A percentile compares a stretch with the other conserved stretches of the same genome.
phyloP scores from a whole-genome alignment of 225 moss, liverwort and hornwort species.

The Bryum argenteum region DNA sequence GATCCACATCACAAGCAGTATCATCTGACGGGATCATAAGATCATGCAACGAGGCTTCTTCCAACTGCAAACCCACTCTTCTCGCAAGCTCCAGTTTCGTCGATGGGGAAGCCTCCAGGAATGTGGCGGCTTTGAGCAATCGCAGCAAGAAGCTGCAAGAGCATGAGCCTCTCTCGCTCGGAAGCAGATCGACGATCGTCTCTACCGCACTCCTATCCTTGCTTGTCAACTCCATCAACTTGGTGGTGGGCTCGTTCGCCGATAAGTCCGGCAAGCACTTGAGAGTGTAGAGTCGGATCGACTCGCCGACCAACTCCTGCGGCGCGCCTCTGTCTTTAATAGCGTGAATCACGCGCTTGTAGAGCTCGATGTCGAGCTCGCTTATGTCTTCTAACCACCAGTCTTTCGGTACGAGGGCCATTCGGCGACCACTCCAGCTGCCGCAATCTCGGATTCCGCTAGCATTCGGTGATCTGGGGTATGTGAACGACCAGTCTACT shows the following conservation, averaged over 20 bases:
- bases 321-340: conserved; percentile 62
- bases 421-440: conserved; percentile 71
- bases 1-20: conserved; percentile 67
- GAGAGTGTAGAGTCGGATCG: conserved; percentile 59
- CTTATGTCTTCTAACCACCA: conserved; percentile 95
- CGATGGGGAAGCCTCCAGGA: conserved; percentile 49
- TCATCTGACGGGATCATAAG: conserved; percentile 75
- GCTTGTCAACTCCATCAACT: conserved; percentile 50
- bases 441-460: conserved; percentile 39
- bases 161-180: conserved; percentile 60
- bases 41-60: conserved; percentile 74
- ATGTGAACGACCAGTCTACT: conserved; percentile 78
- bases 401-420: conserved; percentile 59
- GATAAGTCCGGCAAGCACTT: conserved; percentile 61
- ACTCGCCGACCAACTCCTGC: conserved; percentile 65
- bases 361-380: conserved; percentile 75
- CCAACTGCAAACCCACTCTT: conserved; percentile 83
- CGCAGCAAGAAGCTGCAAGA: conserved; percentile 76
- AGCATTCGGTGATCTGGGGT: conserved; percentile 45
- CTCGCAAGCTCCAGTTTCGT: conserved; percentile 73
- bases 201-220: conserved; percentile 65
- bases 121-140: conserved; percentile 64
- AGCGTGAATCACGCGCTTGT: conserved; percentile 74
- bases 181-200: conserved; percentile 71
- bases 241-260: conserved; percentile 21